Evolutionary conservation across 2,329 filamentous ascomycete genomes (phyloP).

Genomic region (Monosporascus sp.): DNA sequence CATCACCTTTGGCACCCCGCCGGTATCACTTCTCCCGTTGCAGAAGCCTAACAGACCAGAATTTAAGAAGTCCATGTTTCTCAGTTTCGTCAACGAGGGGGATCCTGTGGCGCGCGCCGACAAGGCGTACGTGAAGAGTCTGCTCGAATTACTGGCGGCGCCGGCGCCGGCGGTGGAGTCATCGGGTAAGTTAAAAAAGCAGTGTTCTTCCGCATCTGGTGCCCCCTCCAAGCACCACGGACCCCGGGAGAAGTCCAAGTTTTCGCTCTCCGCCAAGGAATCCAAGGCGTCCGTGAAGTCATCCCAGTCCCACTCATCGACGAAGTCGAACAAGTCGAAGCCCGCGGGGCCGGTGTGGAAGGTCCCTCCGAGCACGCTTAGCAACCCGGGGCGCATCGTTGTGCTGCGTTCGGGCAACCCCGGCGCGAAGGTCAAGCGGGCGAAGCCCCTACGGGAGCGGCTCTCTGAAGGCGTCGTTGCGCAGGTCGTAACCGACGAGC

Average conservation of each 20-base stretch:
- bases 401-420: constrained; percentile 53
- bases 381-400: constrained; percentile 64
- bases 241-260: constrained; percentile 22
- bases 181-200: constrained; percentile 6
- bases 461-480: constrained; percentile 61
- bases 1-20: constrained; percentile 79
- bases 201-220: constrained; percentile 2
- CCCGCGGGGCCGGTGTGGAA: constrained; percentile 49
- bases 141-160: constrained; percentile 65
- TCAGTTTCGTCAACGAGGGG: constrained; percentile 79
- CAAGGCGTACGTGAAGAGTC: constrained; percentile 65
- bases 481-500: constrained; percentile 60
- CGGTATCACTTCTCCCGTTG: constrained; percentile 67
- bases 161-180: constrained; percentile 41
- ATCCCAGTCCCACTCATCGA: constrained; percentile 9
- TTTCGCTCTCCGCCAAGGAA: constrained; percentile 15
- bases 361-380: constrained; percentile 61
- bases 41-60: constrained; percentile 46
- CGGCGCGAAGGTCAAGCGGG: constrained; percentile 31
- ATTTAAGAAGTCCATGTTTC: constrained; percentile 65
- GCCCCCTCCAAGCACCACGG: constrained; percentile 14
- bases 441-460: constrained; percentile 44
- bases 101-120: constrained; percentile 77
- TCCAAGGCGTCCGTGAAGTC: constrained; percentile 23
- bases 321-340: constrained; percentile 11